phyloP scores from a whole-genome alignment of 805 yeast species.

The Suhomyces prunicola region DNA sequence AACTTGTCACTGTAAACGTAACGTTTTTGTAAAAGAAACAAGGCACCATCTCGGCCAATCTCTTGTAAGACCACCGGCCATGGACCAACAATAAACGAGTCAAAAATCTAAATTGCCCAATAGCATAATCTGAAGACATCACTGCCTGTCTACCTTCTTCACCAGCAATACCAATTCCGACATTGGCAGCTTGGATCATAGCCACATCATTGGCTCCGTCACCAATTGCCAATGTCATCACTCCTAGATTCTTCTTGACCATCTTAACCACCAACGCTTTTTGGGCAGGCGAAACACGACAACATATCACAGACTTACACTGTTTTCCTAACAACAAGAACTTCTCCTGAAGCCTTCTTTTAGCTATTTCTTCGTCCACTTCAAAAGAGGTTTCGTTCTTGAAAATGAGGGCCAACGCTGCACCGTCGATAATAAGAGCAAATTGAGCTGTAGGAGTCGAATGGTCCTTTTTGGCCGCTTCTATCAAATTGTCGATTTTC shows the following conservation, averaged over 20 bases:
- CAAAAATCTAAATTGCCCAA: conserved; percentile 77
- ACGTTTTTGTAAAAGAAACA: conserved; percentile 78
- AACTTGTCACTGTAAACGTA: conserved; percentile 66
- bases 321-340: conserved; percentile 72
- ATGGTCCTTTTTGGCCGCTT: conserved; percentile 55
- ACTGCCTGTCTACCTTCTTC: conserved; percentile 90
- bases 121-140: conserved; percentile 83
- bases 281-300: conserved; percentile 87
- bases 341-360: conserved; percentile 30
- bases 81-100: conserved; percentile 67
- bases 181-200: conserved; percentile 85
- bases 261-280: conserved; percentile 79
- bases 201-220: conserved; percentile 91
- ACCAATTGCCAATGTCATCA: conserved; percentile 84
- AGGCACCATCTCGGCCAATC: conserved; percentile 82
- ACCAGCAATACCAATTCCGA: conserved; percentile 89
- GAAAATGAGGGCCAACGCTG: conserved; percentile 57
- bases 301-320: conserved; percentile 78
- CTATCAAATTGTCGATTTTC: conserved; percentile 32
- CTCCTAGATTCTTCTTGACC: conserved; percentile 70
- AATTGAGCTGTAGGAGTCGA: conserved; percentile 63
- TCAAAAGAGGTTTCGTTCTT: conserved; percentile 29
- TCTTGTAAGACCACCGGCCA: conserved; percentile 84
- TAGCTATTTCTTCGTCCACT: conserved; percentile 36
- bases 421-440: conserved; percentile 80